Base-by-base conservation (phyloP, 179 eudicot species). In the Carnegiea gigantea region DNA sequence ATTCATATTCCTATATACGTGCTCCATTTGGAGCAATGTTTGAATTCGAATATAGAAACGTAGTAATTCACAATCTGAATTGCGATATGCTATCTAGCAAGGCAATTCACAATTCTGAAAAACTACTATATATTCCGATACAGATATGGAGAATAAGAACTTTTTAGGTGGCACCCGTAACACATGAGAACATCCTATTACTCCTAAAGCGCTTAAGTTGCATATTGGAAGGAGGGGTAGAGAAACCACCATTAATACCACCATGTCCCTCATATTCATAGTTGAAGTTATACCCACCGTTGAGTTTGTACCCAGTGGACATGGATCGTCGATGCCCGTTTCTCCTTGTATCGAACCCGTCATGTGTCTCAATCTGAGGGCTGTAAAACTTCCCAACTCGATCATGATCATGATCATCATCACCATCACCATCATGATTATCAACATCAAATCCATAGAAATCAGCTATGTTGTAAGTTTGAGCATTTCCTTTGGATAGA, bases 141-240 rank as follows among this genome's bases (percentile, higher is more conserved):
- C 18, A 11, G 36, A 33, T 12, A 51, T 51, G 18, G 68, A 21
- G 30, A 62, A 62, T 5, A 54, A 5, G 23, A 54, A 20, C 7
- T 54, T 17, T 11, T 81, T 40, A 82, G n/a, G 43, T 44, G 21
- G 70, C 85, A 38, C 86, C 86, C 5, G 82, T 83, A 49, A 86
- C 70, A 70, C 88, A 86, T 26, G 86, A 83, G 65, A 86, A 86
- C 80, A 86, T 75, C 57, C 86, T 86, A 71, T 81, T 85, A 84
- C 88, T 86, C 6, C 76, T 64, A 86, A 75, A 76, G 26, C 88
- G 60, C 79, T 70, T 78, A 75, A 84, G 67, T 26, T 81, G 77
- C 49, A 30, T 43, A n/a, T 77, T 77, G 59, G 72, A 26, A 73
- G 77, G 81, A 73, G 81, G 78, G 9, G 9, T 60, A 62, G 53